These are phyloP conservation scores for Solanum virginianum DNA, from an alignment of 257 asterid species.

Conservation along the genomic window DNA sequence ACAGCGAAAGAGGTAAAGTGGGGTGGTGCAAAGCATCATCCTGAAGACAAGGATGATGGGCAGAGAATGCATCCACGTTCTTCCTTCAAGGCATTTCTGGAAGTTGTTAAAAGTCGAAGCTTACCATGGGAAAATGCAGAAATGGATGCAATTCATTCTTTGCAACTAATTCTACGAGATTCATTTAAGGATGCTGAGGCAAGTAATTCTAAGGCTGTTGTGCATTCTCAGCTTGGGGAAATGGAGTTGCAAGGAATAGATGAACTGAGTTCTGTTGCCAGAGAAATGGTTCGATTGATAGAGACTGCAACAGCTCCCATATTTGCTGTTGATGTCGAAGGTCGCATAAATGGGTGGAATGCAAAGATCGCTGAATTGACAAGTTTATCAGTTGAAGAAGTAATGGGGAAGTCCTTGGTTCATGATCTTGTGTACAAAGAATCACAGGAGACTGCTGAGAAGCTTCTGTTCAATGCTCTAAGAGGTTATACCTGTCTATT, in stretches of 20 bases:
- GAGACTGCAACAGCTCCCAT: conserved; percentile 73
- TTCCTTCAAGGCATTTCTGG: conserved; percentile 78
- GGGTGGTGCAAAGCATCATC: conserved; percentile 94
- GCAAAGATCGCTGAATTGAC: conserved; percentile 50
- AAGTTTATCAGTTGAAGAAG: conserved; percentile 40
- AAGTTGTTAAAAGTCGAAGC: conserved; percentile 82
- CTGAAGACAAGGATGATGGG: conserved; percentile 70
- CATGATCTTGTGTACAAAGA: conserved; percentile 53
- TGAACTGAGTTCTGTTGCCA: conserved; percentile 54
- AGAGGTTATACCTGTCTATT: conserved; percentile 34
- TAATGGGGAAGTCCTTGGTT: conserved; percentile 55
- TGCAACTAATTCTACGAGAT: conserved; percentile 75
- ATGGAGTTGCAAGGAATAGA: conserved; percentile 39
- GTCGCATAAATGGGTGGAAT: conserved; percentile 53
- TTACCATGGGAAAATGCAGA: conserved; percentile 91
- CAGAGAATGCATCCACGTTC: conserved; percentile 91
- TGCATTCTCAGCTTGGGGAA: conserved; percentile 24
- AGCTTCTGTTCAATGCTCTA: conserved; percentile 51
- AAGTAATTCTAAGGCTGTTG: conserved; percentile 43
- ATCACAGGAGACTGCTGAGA: conserved; percentile 42
- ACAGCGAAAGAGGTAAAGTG: conserved; percentile 76
- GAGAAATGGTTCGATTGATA: conserved; percentile 59
- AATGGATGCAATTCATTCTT: conserved; percentile 85
- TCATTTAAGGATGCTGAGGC: conserved; percentile 43
- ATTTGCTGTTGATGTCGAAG: conserved; percentile 46